Percentiles rank a stretch among this genome's conserved stretches.
Conservation (phyloP, 768 basidiomycete genomes). For the Dioszegia hungarica region DNA sequence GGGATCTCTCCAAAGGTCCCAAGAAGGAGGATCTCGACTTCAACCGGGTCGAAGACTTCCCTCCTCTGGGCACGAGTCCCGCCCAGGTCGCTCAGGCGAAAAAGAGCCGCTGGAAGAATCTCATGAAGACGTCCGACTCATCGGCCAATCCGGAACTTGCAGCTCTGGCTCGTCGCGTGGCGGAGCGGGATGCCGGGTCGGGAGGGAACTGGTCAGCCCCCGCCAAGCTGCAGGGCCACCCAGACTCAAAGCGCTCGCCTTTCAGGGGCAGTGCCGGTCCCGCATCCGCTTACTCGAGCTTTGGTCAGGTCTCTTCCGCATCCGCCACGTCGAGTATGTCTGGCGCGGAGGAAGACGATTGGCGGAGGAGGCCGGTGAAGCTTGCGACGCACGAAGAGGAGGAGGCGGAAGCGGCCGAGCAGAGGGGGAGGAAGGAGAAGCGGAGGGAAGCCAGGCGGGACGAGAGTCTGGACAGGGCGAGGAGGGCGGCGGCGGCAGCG, state of each 20-base stretch:
- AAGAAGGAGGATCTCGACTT: conserved; percentile 23
- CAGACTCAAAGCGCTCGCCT: conserved; percentile 54
- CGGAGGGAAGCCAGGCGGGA: conserved; percentile 8
- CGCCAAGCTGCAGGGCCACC: conserved; percentile 60
- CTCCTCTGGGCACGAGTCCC: conserved; percentile 38
- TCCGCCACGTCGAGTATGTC: conserved; percentile 24
- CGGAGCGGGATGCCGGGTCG: conserved; percentile 34
- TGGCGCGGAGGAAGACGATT: conserved; percentile 33
- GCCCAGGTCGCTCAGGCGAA: conserved; percentile 57
- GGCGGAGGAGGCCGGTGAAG: conserved; percentile 17
- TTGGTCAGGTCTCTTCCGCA: conserved; percentile 19
- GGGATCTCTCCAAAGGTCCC: conserved; percentile 58
- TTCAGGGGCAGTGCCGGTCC: conserved; percentile 66
- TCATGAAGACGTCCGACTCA: conserved; percentile 54
- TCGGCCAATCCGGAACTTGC: conserved; percentile 43
- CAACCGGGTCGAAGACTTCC: conserved; percentile 51
- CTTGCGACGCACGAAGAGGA: background rate
- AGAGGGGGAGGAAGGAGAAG: conserved; percentile 9
- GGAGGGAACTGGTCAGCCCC: conserved; percentile 62
- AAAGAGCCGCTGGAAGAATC: conserved; percentile 78
- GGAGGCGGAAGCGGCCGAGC: background rate
- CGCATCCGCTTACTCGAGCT: conserved; percentile 18
- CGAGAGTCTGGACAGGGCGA: conserved; percentile 22
- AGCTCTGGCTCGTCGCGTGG: conserved; percentile 41
- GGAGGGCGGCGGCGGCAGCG: conserved; percentile 35